phyloP scores from a whole-genome alignment of 2,329 filamentous ascomycete genomes.

The Fusarium anthophilum region DNA sequence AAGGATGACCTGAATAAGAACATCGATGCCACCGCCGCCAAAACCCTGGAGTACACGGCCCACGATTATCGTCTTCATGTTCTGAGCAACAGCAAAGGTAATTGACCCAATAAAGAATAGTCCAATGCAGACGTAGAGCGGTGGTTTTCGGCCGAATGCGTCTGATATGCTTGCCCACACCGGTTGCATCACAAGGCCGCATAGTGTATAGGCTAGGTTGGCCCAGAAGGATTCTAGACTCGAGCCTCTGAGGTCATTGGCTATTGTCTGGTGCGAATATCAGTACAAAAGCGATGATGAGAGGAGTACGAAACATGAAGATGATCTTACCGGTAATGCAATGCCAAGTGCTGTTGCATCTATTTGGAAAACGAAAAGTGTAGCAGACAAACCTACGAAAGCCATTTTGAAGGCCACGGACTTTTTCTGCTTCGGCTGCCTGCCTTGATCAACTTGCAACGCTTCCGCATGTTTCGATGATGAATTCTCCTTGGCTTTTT shows the following conservation, averaged over 20 bases:
- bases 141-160: slow-evolving; percentile 16
- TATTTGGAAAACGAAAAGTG: slow-evolving; percentile 5
- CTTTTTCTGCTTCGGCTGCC: neutral
- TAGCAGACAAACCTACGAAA: slow-evolving; percentile 6
- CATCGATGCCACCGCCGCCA: slow-evolving; percentile 12
- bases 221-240: slow-evolving; percentile 21
- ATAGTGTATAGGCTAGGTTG: slow-evolving; percentile 8
- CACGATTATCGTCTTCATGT: slow-evolving; percentile 6
- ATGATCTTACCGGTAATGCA: neutral
- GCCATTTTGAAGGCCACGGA: slow-evolving; percentile 9
- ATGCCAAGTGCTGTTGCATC: slow-evolving; percentile 20
- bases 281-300: neutral
- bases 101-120: slow-evolving; percentile 9
- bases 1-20: slow-evolving; percentile 9
- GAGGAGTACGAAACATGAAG: neutral
- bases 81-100: slow-evolving; percentile 7
- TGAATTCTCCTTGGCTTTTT: neutral
- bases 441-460: neutral
- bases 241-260: slow-evolving; percentile 9
- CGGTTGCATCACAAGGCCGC: slow-evolving; percentile 17
- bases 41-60: slow-evolving; percentile 14
- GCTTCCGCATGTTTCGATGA: neutral
- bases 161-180: slow-evolving; percentile 16
- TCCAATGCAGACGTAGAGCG: neutral
- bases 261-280: neutral